Evolutionary conservation across 1,139 yeast species (phyloP).

Genomic region (Hemisphaericaspora subhashii): DNA sequence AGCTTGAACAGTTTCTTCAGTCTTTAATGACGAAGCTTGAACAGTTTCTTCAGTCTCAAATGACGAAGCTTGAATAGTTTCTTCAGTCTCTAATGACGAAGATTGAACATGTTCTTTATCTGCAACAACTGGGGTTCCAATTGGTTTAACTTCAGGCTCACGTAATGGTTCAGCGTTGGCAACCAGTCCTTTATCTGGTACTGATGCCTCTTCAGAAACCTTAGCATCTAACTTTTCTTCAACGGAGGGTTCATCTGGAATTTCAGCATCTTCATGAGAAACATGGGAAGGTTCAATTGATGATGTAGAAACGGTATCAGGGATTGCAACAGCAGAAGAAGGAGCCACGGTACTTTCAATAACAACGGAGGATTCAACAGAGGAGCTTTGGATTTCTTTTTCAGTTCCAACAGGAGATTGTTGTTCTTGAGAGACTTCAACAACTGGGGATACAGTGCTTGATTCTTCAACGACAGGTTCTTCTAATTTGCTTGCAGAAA

Average conservation of each 20-base stretch:
- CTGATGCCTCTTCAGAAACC: background rate
- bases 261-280: conserved; percentile 1
- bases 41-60: background rate
- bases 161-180: background rate
- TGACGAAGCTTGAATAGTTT: background rate
- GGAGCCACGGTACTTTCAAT: background rate
- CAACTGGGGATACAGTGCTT: conserved; percentile 4
- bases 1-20: background rate
- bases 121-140: background rate
- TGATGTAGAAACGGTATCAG: background rate
- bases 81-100: conserved; percentile 2
- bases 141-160: background rate
- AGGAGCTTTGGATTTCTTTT: conserved; percentile 1
- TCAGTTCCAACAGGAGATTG: background rate
- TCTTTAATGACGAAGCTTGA: background rate
- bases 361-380: background rate
- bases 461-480: conserved; percentile 3
- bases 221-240: too few relatives aligned
- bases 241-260: background rate
- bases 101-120: background rate
- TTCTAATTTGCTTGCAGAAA: too few relatives aligned
- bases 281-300: background rate
- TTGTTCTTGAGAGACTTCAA: conserved; percentile 2
- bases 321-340: background rate
- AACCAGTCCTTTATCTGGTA: background rate